Conservation (phyloP, 805 yeast species). For the Yarrowia sp. region DNA sequence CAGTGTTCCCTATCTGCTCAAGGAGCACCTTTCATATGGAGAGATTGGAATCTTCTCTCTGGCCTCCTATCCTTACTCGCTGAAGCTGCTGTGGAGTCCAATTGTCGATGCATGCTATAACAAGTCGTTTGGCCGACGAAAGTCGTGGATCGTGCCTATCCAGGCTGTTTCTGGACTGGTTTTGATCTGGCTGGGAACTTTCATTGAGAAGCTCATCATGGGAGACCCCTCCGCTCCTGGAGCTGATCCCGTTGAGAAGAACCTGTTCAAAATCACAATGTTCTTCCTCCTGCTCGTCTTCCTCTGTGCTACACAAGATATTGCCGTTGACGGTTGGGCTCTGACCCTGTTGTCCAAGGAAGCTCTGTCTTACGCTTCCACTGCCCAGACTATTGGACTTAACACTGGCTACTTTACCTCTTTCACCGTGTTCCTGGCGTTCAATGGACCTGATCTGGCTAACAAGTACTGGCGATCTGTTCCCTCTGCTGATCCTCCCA, state of each 20-base stretch:
- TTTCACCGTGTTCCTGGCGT: conserved; percentile 88
- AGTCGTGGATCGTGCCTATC: conserved; percentile 94
- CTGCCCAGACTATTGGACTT: conserved; percentile 96
- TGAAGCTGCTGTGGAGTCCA: conserved; percentile 94
- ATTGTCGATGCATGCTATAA: conserved; percentile 87
- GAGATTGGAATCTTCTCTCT: conserved; percentile 90
- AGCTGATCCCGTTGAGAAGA: conserved; percentile 46
- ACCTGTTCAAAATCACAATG: conserved; percentile 65
- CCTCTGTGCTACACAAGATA: conserved; percentile 96
- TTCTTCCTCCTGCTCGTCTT: conserved; percentile 80
- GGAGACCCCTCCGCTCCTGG: conserved; percentile 52
- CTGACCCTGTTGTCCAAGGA: conserved; percentile 79
- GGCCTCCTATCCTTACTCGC: conserved; percentile 93
- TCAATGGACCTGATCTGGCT: conserved; percentile 91
- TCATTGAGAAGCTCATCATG: conserved; percentile 58
- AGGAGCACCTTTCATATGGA: conserved; percentile 80
- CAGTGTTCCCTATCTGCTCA: conserved; percentile 86
- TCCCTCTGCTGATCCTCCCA: conserved; percentile 69
- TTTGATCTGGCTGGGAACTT: conserved; percentile 67
- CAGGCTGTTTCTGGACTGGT: conserved; percentile 80
- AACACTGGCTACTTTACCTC: conserved; percentile 92
- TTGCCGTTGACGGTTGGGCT: conserved; percentile 99
- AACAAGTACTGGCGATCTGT: conserved; percentile 74
- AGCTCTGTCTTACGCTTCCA: conserved; percentile 88
- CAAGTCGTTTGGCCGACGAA: conserved; percentile 74